Percentiles rank a stretch among this genome's conserved stretches.
Conservation (phyloP, 371 early-diverging fungal genomes). For the Lichtheimia corymbifera region DNA sequence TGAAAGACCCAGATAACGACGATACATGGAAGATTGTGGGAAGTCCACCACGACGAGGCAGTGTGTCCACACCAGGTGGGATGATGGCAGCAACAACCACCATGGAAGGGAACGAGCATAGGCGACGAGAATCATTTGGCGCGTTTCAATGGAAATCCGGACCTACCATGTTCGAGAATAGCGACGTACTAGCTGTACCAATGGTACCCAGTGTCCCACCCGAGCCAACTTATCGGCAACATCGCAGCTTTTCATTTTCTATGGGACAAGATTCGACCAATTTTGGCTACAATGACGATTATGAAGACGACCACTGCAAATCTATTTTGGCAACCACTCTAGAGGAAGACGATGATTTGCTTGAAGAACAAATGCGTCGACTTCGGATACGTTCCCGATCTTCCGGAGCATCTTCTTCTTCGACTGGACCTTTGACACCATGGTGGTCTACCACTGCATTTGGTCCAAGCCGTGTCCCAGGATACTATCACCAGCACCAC, state of each 20-base stretch:
- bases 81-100: not conserved
- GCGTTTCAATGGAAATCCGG: conserved; percentile 41
- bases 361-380: conserved; percentile 18
- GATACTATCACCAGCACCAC: not conserved
- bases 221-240: conserved; percentile 48
- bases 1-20: not conserved
- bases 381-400: conserved; percentile 40
- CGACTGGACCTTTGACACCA: not conserved
- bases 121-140: conserved; percentile 41
- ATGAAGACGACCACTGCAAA: conserved; percentile 19
- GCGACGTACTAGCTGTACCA: conserved; percentile 38
- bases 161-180: conserved; percentile 5
- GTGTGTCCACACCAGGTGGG: conserved; percentile 3
- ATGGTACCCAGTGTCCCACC: conserved; percentile 45
- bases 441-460: not conserved
- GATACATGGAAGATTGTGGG: conserved; percentile 21
- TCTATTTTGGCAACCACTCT: conserved; percentile 28
- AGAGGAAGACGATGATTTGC: conserved; percentile 36
- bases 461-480: no score
- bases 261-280: conserved; percentile 49
- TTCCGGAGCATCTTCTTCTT: conserved; percentile 25
- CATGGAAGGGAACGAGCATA: not conserved
- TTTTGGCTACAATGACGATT: conserved; percentile 46
- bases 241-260: conserved; percentile 51
- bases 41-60: conserved; percentile 18